Evolutionary conservation across 768 basidiomycete species (phyloP).

Genomic region (Tylopilus vinaceipallidus): DNA sequence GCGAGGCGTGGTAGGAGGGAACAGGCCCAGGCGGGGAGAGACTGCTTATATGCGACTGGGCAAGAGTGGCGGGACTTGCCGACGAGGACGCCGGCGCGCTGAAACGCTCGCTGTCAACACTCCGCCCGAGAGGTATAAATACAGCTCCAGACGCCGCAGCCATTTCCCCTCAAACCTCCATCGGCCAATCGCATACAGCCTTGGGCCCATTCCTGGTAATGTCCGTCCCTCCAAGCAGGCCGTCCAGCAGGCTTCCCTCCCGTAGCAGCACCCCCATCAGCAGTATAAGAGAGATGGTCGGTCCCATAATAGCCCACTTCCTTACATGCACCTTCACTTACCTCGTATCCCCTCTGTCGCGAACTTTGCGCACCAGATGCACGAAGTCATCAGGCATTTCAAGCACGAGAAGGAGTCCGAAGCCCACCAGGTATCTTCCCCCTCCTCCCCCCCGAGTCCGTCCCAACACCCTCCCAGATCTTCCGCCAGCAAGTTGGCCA

Average conservation of each 20-base stretch:
- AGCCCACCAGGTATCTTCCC: constrained; percentile 66
- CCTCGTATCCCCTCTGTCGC: constrained; percentile 30
- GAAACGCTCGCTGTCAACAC: too few relatives aligned
- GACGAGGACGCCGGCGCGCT: too few relatives aligned
- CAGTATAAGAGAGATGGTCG: constrained; percentile 44
- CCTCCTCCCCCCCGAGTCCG: background rate
- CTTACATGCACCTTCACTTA: constrained; percentile 30
- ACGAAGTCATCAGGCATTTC: constrained; percentile 63
- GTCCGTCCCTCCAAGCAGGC: constrained; percentile 25
- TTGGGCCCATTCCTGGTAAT: constrained; percentile 12
- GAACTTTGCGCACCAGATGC: constrained; percentile 52
- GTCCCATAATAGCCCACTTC: constrained; percentile 13
- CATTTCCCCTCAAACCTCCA: constrained; percentile 16
- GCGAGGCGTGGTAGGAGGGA: background rate
- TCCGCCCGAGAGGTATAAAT: constrained; percentile 22
- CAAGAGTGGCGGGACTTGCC: constrained; percentile 7
- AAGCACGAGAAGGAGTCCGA: constrained; percentile 83
- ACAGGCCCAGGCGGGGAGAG: background rate
- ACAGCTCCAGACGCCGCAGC: constrained; percentile 4
- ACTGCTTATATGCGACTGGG: background rate
- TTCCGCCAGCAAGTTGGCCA: constrained; percentile 74
- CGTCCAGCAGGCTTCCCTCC: constrained; percentile 33
- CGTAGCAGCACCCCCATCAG: constrained; percentile 39
- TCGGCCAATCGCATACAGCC: constrained; percentile 6
- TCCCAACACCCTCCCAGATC: constrained; percentile 46